Evolutionary conservation across 108 stramenopile species (phyloP), one percentile per base, ranked within the genome.

Genomic region (Fragilaria crotonensis): DNA sequence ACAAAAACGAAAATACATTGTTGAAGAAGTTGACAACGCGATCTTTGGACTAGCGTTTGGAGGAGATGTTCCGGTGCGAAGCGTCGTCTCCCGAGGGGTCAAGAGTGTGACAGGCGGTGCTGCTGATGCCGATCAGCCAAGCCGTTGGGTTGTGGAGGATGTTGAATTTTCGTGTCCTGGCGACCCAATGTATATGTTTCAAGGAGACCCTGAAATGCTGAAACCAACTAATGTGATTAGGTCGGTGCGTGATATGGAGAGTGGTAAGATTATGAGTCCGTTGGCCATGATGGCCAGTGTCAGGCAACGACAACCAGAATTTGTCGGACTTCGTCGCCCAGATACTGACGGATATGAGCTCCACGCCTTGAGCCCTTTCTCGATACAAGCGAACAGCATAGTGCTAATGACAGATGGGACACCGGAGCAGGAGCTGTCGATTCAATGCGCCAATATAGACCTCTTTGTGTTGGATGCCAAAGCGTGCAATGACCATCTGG

Each of bases 31-130:
- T 19, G 51, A 58, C 18, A 47, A 28, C 45, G 70, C 58, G 18
- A 45, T 78, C 3, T 78, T 75, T 70, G 81, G 81, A 19, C 63
- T 82, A 2, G 63, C 66, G 0, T 30, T 82, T 48, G 73, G 67
- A 25, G 81, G 81, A 14, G 53, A 75, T 22, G 70, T 69, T 28
- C 77, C 77, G 0, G 60, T 78, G n/a, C 46, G 57, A 30, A 60
- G 62, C 21, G 52, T 78, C 4, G 81, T 82, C 4, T 78, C 81
- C 7, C 63, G 77, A 33, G 81, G 80, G 14, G 76, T 81, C 18
- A 36, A 48, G 18, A 73, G 75, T 48, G 51, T 75, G 19, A 54
- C 57, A 25, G 66, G 62, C 29, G 21, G 22, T 26, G 18, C 51
- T 52, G 5, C 1, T 25, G 21, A 32, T 4, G 26, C 20, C 2